phyloP scores from a whole-genome alignment of 352 stramenopile genomes.

The Saprolegnia diclina region DNA sequence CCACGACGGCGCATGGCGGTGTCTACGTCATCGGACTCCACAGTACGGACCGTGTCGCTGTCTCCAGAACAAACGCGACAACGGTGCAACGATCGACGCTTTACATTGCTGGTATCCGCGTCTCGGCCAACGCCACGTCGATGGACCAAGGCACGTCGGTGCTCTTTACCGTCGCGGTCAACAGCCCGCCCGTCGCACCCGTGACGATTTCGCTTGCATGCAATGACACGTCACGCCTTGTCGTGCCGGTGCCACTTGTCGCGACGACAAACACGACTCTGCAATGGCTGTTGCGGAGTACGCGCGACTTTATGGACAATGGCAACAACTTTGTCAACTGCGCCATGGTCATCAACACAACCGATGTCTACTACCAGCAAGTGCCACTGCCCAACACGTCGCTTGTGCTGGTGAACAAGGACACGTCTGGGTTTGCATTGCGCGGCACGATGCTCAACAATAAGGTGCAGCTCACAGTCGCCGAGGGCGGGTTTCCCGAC shows the following conservation, averaged over 20 bases:
- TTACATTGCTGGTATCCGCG: constrained; percentile 1
- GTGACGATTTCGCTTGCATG: not conserved
- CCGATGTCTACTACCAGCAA: constrained; percentile 5
- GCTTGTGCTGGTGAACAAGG: not conserved
- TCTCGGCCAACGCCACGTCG: not conserved
- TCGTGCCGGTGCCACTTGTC: not conserved
- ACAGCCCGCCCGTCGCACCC: not conserved
- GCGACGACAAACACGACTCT: not conserved
- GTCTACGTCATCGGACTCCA: not conserved
- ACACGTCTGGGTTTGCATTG: constrained; percentile 2
- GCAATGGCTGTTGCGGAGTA: not conserved
- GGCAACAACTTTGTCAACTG: constrained; percentile 4
- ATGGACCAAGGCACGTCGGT: constrained; percentile 1
- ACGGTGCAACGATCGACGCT: not conserved
- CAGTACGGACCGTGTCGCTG: not conserved
- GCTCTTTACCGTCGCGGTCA: not conserved
- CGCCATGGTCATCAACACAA: not conserved
- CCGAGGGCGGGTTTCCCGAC: constrained; percentile 10
- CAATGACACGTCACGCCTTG: not conserved
- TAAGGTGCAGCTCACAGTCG: constrained; percentile 5
- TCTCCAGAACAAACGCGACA: not conserved
- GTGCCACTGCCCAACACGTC: not conserved
- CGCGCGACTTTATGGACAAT: constrained; percentile 8
- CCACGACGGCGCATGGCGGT: not conserved
- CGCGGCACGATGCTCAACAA: not conserved